Evolutionary conservation across 2,329 filamentous ascomycete genomes (phyloP).

Genomic region (Tolypocladium album): DNA sequence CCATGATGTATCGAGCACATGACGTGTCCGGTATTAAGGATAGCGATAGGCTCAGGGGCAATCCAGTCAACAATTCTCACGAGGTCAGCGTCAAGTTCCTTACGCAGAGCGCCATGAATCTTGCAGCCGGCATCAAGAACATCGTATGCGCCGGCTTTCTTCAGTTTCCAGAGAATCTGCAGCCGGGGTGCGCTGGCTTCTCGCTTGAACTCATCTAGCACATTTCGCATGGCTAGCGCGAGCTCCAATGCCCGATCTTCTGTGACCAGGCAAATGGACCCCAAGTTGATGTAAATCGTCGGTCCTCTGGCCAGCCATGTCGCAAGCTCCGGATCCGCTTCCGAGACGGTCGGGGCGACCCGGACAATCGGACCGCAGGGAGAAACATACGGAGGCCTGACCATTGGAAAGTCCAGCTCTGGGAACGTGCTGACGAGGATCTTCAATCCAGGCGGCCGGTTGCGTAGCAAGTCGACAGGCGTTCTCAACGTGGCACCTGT

Average conservation of each 20-base stretch:
- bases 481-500: conserved; percentile 9
- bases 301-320: conserved; percentile 29
- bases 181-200: background rate
- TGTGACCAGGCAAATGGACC: conserved; percentile 23
- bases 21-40: conserved; percentile 26
- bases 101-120: conserved; percentile 11
- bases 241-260: conserved; percentile 26
- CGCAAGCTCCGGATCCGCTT: conserved; percentile 27
- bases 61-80: conserved; percentile 30
- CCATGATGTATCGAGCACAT: conserved; percentile 33
- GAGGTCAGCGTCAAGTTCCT: conserved; percentile 14
- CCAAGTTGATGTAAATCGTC: conserved; percentile 38
- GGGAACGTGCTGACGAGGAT: conserved; percentile 16
- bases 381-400: conserved; percentile 26
- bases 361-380: conserved; percentile 36
- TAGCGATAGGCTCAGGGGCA: conserved; percentile 21
- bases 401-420: conserved; percentile 28
- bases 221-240: conserved; percentile 20
- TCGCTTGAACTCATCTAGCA: conserved; percentile 18
- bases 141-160: conserved; percentile 7
- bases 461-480: conserved; percentile 9
- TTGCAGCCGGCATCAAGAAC: background rate
- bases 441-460: conserved; percentile 6
- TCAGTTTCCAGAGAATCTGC: conserved; percentile 25
- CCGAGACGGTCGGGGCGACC: conserved; percentile 16